Conservation (phyloP, 768 basidiomycete species). For the Tylopilus subfusipes region DNA sequence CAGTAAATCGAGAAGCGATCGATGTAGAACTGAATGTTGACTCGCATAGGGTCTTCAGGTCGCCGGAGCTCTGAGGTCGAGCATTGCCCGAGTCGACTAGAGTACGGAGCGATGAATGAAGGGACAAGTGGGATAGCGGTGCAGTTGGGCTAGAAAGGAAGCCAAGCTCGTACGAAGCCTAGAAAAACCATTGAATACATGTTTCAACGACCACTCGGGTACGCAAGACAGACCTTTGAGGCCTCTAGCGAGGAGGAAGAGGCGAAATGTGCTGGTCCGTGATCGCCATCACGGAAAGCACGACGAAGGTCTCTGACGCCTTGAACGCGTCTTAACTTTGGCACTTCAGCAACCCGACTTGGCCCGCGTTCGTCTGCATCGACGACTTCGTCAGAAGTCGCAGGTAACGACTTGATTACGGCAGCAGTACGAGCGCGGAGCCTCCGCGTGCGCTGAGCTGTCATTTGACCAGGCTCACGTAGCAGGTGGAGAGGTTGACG, state of each 20-base stretch:
- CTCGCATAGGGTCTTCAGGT: constrained; percentile 19
- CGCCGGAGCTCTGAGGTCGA: constrained; percentile 1
- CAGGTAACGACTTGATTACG: constrained; percentile 27
- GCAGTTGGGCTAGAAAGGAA: constrained; percentile 6
- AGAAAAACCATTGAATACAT: not conserved
- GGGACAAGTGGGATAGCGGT: constrained; percentile 8
- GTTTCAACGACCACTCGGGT: not conserved
- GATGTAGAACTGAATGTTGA: constrained; percentile 23
- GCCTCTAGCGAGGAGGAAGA: constrained; percentile 5
- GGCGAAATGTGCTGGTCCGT: constrained; percentile 3
- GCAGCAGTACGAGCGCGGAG: constrained; percentile 29
- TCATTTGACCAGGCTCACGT: constrained; percentile 27
- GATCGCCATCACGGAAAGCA: constrained; percentile 19
- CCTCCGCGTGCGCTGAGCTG: constrained; percentile 17
- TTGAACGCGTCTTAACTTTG: constrained; percentile 24
- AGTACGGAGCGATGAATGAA: constrained; percentile 24
- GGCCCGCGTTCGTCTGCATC: constrained; percentile 7
- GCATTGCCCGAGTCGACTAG: constrained; percentile 17
- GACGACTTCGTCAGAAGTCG: constrained; percentile 19
- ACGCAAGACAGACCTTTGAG: constrained; percentile 17
- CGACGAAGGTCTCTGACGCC: constrained; percentile 23
- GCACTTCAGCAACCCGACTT: not conserved
- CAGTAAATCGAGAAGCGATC: constrained; percentile 13
- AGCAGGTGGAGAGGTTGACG: constrained; percentile 13
- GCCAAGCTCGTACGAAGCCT: constrained; percentile 25